These are phyloP conservation scores for Phytophthora megakarya DNA, from an alignment of 352 stramenopile species.

Conservation along the genomic window DNA sequence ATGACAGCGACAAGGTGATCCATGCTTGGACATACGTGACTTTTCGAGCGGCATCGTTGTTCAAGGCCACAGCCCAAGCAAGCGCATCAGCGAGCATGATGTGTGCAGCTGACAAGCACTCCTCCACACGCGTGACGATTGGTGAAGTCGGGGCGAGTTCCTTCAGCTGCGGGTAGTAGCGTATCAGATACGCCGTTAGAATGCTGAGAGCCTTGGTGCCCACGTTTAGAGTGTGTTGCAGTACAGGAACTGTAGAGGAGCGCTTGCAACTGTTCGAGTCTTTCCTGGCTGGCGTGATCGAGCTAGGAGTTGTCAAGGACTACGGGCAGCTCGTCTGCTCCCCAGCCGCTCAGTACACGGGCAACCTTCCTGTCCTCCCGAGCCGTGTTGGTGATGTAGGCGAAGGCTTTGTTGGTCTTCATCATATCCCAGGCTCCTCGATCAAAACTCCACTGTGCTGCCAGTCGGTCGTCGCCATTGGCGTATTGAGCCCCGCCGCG, in stretches of 20 bases:
- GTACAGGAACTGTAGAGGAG: conserved; percentile 10
- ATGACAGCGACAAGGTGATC: no score
- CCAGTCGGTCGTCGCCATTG: conserved; percentile 8
- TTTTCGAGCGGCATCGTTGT: no score
- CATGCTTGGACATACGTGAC: no score
- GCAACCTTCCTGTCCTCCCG: conserved; percentile 5
- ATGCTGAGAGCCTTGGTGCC: conserved; percentile 3
- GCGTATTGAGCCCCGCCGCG: conserved; percentile 31
- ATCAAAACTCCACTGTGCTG: conserved; percentile 17
- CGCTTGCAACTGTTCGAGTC: background rate
- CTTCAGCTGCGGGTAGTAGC: conserved; percentile 16
- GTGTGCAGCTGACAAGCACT: background rate
- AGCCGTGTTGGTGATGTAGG: conserved; percentile 12
- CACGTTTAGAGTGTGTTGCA: background rate
- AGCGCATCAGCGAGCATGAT: background rate
- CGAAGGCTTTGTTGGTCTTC: conserved; percentile 37
- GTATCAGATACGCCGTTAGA: conserved; percentile 4
- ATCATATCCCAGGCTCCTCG: conserved; percentile 37
- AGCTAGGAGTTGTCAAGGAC: background rate
- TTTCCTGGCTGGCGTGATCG: background rate
- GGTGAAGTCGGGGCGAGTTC: background rate
- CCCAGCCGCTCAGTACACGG: conserved; percentile 17
- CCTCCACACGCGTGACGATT: background rate
- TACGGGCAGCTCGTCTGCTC: no score
- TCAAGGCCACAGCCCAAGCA: no score